phyloP scores from a whole-genome alignment of 2,329 filamentous ascomycete species.

The Penicillium sp. region DNA sequence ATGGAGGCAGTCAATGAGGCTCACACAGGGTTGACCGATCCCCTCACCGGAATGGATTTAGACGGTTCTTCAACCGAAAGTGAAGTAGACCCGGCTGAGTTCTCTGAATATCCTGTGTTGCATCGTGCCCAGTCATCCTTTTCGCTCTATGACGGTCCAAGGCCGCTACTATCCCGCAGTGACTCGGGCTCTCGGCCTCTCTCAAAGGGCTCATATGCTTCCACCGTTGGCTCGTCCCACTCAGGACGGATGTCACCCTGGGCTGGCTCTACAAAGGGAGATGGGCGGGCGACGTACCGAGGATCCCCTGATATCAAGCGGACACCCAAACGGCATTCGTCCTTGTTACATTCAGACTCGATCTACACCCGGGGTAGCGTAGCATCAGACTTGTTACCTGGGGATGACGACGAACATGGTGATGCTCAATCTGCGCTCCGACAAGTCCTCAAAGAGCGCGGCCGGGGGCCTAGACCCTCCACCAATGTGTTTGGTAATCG shows the following conservation, averaged over 20 bases:
- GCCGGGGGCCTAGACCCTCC: constrained; percentile 28
- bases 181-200: constrained; percentile 41
- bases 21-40: constrained; percentile 37
- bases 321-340: constrained; percentile 37
- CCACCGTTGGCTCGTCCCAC: constrained; percentile 41
- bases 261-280: constrained; percentile 35
- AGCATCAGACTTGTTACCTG: constrained; percentile 27
- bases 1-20: constrained; percentile 39
- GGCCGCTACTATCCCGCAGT: constrained; percentile 32
- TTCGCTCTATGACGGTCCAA: constrained; percentile 36
- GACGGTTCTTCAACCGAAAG: constrained; percentile 47
- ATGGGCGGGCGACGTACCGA: constrained; percentile 24
- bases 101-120: constrained; percentile 39
- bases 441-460: constrained; percentile 43
- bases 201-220: constrained; percentile 47
- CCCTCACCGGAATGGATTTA: constrained; percentile 39
- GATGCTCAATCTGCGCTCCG: constrained; percentile 50
- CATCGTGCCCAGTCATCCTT: constrained; percentile 43
- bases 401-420: constrained; percentile 35
- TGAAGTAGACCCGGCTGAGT: constrained; percentile 43
- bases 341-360: constrained; percentile 33
- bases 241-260: constrained; percentile 45
- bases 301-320: constrained; percentile 33
- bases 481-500: constrained; percentile 32
- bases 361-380: constrained; percentile 33